Percentiles rank a stretch among this genome's conserved stretches.
Conservation (phyloP, 345 rosid genomes). For the Lepidium africanum region DNA sequence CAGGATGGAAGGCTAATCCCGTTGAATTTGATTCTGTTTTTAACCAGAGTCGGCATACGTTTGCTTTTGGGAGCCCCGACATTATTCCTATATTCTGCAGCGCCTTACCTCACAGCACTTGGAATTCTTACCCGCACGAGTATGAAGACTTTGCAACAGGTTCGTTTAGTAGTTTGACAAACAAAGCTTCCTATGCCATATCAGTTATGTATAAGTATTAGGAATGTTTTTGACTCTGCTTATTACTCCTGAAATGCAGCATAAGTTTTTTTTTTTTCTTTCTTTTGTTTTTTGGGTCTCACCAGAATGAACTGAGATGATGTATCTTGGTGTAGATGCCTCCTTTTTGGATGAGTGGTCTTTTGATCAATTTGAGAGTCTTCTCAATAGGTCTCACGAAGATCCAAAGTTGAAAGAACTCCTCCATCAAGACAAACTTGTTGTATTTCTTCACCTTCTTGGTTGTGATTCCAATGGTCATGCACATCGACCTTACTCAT, state of each 20-base stretch:
- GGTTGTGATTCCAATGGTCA: slow-evolving; percentile 99
- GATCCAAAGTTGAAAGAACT: slow-evolving; percentile 67
- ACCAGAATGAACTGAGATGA: not conserved
- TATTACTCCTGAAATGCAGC: not conserved
- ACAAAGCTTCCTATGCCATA: not conserved
- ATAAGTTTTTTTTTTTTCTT: not conserved
- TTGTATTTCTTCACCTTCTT: slow-evolving; percentile 85
- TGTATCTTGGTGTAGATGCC: slow-evolving; percentile 66
- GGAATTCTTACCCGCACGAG: slow-evolving; percentile 81
- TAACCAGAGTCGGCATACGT: slow-evolving; percentile 72
- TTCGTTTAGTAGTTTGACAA: slow-evolving; percentile 21
- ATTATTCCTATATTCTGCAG: slow-evolving; percentile 90
- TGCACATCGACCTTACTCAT: slow-evolving; percentile 91
- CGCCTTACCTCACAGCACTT: slow-evolving; percentile 78
- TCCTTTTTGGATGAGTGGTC: slow-evolving; percentile 99
- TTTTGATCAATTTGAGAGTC: slow-evolving; percentile 88
- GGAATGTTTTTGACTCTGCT: not conserved
- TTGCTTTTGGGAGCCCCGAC: slow-evolving; percentile 91
- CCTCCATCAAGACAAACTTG: slow-evolving; percentile 79
- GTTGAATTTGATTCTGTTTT: slow-evolving; percentile 95
- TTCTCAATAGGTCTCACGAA: slow-evolving; percentile 66
- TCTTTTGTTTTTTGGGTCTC: not conserved
- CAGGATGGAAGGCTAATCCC: slow-evolving; percentile 99
- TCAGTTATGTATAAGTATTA: not conserved
- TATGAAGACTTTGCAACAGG: slow-evolving; percentile 98